These are phyloP conservation scores for Starmerella geochares DNA, from an alignment of 805 yeast species.

Conservation along the genomic window DNA sequence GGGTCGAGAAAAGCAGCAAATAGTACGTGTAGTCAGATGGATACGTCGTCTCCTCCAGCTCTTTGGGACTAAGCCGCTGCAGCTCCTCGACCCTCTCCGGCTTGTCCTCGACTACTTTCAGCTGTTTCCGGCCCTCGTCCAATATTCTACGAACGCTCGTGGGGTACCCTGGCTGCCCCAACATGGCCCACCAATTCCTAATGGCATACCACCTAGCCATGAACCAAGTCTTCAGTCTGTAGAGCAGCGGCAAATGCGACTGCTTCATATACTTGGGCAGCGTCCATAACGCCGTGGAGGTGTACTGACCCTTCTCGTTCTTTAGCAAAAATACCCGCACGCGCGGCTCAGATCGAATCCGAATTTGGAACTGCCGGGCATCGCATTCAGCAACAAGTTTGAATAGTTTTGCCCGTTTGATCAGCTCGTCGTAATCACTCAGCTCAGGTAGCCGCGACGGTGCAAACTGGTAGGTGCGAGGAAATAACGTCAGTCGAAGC, in stretches of 20 bases:
- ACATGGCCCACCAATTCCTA: neutral
- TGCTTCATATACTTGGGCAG: slow-evolving; percentile 7
- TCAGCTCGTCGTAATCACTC: slow-evolving; percentile 6
- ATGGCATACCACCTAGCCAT: neutral
- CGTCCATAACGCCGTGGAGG: neutral
- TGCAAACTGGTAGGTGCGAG: neutral
- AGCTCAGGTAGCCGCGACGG: slow-evolving; percentile 4
- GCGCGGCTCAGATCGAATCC: slow-evolving; percentile 2
- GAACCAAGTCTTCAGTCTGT: slow-evolving; percentile 2
- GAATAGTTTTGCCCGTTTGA: neutral
- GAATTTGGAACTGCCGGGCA: neutral
- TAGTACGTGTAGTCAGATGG: slow-evolving; percentile 14
- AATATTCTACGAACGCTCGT: slow-evolving; percentile 1
- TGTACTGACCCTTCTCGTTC: slow-evolving; percentile 1
- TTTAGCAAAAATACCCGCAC: slow-evolving; percentile 2
- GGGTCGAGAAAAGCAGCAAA: slow-evolving; percentile 9
- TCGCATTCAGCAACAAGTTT: neutral
- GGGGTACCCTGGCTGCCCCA: neutral
- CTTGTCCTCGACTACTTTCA: slow-evolving; percentile 7
- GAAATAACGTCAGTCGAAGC: neutral
- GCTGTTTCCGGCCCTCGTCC: slow-evolving; percentile 5
- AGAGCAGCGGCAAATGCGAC: neutral
- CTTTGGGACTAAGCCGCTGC: neutral
- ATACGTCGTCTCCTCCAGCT: slow-evolving; percentile 10
- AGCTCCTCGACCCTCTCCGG: slow-evolving; percentile 8